Base-by-base conservation (phyloP, 257 asterid species). In the Ophiorrhiza pumila region DNA sequence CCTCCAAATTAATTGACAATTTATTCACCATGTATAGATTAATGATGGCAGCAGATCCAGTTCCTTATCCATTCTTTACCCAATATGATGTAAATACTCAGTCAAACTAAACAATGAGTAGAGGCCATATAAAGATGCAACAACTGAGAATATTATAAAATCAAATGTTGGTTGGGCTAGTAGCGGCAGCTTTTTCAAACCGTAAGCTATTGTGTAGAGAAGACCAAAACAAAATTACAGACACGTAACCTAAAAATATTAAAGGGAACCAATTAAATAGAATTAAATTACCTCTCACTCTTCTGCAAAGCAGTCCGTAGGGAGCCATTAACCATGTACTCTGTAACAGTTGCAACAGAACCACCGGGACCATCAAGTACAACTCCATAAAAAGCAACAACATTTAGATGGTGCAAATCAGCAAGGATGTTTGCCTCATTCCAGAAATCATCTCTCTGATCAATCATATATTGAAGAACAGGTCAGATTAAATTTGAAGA, bases 341-440 rank as follows among this genome's bases (percentile, higher is more conserved):
- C 99, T 63, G 99, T 92, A 57, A 95, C 99, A 79, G 99, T 95
- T 31, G 99, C 98, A 79, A 95, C 81, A 35, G 98, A 90, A 81
- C 95, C 98, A 47, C 87, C 97, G 18, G 96, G 96, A 62, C 94
- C 96, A 83, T 92, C 99, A 72, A 90, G 91, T 75, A 95, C 99
- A 80, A 95, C 92, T 70, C 99, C 99, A 68, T 95, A 95, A 80
- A 95, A 95, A 43, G 99, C 98, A 77, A 95, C 98, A 76, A 95
- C 99, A 52, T 92, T 95, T 18, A 98, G 99, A 83, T 95, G 99
- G 86, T 92, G 99, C 89, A 95, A 85, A 76, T 92, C 99, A 50
- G 98, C 99, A 70, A 95, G 94, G 83, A 92, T 95, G 77, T 89
- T 88, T 27, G 99, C 99, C 86, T 95, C 99, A 74, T 92, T 95